phyloP scores from a whole-genome alignment of 495 filamentous ascomycete species.

The Xylaria scruposa region DNA sequence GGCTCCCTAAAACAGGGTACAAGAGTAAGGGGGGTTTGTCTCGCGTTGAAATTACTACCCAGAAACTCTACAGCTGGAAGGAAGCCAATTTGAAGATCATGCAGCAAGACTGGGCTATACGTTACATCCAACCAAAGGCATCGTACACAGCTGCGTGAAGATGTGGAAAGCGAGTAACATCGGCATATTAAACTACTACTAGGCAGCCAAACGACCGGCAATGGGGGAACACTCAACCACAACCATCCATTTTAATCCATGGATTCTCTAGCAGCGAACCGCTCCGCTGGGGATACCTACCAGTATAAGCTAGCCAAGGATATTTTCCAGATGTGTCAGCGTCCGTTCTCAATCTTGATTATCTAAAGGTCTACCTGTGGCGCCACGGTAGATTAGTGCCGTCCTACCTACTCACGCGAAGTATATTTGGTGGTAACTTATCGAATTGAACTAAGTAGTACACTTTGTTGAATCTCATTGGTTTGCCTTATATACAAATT shows the following conservation, averaged over 20 bases:
- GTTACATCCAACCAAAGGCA: not conserved
- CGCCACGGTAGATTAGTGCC: not conserved
- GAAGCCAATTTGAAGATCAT: not conserved
- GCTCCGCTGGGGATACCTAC: not conserved
- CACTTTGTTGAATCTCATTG: too few relatives aligned
- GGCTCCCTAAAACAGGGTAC: not conserved
- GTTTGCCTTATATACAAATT: too few relatives aligned
- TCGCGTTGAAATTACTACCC: not conserved
- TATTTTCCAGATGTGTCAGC: not conserved
- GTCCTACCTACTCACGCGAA: not conserved
- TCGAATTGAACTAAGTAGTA: not conserved
- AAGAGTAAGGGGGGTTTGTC: not conserved
- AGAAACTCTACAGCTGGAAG: not conserved
- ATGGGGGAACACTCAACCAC: not conserved
- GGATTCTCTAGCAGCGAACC: not conserved
- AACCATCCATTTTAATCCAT: not conserved
- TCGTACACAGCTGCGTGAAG: not conserved
- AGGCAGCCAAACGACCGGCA: not conserved
- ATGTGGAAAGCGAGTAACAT: not conserved
- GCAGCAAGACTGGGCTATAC: not conserved
- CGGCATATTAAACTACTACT: not conserved
- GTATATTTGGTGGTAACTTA: not conserved
- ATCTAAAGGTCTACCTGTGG: not conserved
- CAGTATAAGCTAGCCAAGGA: not conserved
- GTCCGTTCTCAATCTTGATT: not conserved